These are phyloP conservation scores for Annulohypoxylon bovei DNA, from an alignment of 495 filamentous ascomycete genomes.

Conservation along the genomic window DNA sequence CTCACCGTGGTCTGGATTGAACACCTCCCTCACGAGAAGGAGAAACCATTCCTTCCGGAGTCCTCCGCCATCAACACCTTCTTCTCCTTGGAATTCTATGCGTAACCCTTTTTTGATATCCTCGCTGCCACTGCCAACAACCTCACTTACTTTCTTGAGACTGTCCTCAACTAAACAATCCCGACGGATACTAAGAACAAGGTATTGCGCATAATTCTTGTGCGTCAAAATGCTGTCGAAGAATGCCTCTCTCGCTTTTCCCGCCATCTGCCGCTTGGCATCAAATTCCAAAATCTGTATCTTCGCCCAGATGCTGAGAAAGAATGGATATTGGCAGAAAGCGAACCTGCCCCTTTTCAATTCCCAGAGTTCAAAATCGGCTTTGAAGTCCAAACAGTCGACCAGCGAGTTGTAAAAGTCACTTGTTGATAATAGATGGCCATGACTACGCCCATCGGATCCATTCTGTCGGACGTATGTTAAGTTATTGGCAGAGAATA, in stretches of 20 bases:
- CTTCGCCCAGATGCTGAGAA: constrained; percentile 92
- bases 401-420: constrained; percentile 89
- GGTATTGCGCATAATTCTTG: constrained; percentile 79
- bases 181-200: constrained; percentile 80
- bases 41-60: constrained; percentile 97
- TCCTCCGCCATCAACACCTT: constrained; percentile 92
- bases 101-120: constrained; percentile 93
- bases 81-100: constrained; percentile 88
- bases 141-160: constrained; percentile 84
- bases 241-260: constrained; percentile 89
- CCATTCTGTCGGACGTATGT: constrained; percentile 47
- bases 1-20: constrained; percentile 90
- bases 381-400: constrained; percentile 85
- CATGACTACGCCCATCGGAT: constrained; percentile 51
- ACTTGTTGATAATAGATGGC: constrained; percentile 77
- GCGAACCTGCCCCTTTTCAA: constrained; percentile 76
- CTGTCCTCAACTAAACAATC: constrained; percentile 95
- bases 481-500: constrained; percentile 85
- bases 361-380: constrained; percentile 93
- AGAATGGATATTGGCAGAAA: constrained; percentile 95
- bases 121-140: constrained; percentile 81
- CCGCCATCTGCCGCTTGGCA: constrained; percentile 89
- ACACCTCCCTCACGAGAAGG: constrained; percentile 88
- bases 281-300: constrained; percentile 93
- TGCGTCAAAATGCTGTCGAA: constrained; percentile 85